phyloP scores from a whole-genome alignment of 1,139 yeast species.

The Yamadazyma sp. region DNA sequence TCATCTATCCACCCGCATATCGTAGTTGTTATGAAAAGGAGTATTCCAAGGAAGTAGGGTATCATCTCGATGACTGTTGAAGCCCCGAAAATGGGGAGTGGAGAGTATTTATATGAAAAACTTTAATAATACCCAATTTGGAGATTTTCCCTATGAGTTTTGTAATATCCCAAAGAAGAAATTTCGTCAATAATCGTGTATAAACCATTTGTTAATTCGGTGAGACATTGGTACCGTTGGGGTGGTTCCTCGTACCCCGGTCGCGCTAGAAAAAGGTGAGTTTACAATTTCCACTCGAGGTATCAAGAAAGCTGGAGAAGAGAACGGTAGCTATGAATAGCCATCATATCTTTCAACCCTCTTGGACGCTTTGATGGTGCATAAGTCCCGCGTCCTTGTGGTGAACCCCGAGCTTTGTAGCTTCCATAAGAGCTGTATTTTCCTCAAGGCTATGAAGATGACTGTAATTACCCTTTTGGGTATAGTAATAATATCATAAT shows the following conservation, averaged over 20 bases:
- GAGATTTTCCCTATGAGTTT: conserved; percentile 4
- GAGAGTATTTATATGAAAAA: conserved; percentile 1
- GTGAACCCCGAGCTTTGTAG: too few relatives aligned
- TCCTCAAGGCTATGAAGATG: background rate
- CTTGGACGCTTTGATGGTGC: too few relatives aligned
- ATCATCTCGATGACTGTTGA: background rate
- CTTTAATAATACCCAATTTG: background rate
- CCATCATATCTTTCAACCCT: too few relatives aligned
- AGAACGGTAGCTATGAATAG: too few relatives aligned
- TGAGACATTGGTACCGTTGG: too few relatives aligned
- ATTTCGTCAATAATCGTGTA: conserved; percentile 4
- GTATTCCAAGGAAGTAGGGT: background rate
- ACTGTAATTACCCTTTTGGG: conserved; percentile 3
- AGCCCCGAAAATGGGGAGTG: background rate
- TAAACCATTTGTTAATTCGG: background rate
- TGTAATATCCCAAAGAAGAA: conserved; percentile 4
- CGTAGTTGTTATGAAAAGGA: background rate
- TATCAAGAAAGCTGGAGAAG: too few relatives aligned
- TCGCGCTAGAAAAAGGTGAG: too few relatives aligned
- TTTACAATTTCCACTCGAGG: too few relatives aligned
- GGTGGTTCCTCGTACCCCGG: too few relatives aligned
- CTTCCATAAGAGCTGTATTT: too few relatives aligned
- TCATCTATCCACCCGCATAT: conserved; percentile 13
- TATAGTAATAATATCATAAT: conserved; percentile 5
- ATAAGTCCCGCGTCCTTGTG: too few relatives aligned